These are phyloP conservation scores for Daedaleopsis nitida DNA, from an alignment of 768 basidiomycete species.

Conservation along the genomic window DNA sequence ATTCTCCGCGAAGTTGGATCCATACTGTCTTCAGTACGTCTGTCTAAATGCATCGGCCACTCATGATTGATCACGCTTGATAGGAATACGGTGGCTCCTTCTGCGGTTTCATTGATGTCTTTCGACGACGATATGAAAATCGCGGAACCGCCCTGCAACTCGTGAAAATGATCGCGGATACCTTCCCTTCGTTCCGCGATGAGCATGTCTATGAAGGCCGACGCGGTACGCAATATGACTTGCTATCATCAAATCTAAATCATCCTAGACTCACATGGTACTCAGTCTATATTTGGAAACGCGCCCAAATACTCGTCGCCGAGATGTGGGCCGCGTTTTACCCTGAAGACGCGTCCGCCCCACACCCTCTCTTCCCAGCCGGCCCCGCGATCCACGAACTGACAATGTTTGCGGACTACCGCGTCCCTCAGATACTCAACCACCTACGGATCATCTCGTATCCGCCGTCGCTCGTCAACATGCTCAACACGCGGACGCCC, in stretches of 20 bases:
- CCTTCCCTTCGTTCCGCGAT: constrained; percentile 79
- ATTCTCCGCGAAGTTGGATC: constrained; percentile 79
- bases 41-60: not conserved
- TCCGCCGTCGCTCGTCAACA: constrained; percentile 56
- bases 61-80: not conserved
- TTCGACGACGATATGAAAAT: constrained; percentile 51
- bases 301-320: constrained; percentile 88
- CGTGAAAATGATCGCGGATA: constrained; percentile 67
- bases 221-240: constrained; percentile 46
- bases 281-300: constrained; percentile 84
- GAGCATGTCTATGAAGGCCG: constrained; percentile 58
- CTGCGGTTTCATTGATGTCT: constrained; percentile 62
- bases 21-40: constrained; percentile 67
- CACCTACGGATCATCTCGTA: constrained; percentile 79
- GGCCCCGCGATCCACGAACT: constrained; percentile 68
- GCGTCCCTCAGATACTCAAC: constrained; percentile 89
- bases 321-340: constrained; percentile 94
- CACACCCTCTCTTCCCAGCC: constrained; percentile 76
- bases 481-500: constrained; percentile 45
- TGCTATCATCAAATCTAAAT: not conserved
- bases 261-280: not conserved
- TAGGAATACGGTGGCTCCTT: constrained; percentile 75
- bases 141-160: constrained; percentile 72
- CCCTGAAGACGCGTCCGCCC: constrained; percentile 42
- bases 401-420: constrained; percentile 95